Evolutionary conservation across 768 basidiomycete species (phyloP).

Genomic region (Favolaschia claudopus): DNA sequence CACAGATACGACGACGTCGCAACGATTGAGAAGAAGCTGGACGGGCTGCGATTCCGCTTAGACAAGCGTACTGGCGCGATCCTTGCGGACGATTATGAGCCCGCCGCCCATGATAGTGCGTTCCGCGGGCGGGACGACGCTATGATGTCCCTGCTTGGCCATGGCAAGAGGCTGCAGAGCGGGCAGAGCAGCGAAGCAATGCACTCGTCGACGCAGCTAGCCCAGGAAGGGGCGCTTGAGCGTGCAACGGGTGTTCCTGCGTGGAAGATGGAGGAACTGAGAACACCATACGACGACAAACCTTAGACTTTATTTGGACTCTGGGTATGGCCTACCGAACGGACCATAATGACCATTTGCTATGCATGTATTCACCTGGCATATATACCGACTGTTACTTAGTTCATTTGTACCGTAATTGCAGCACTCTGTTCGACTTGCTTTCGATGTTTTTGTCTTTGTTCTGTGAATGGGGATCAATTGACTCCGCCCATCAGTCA

Average conservation of each 20-base stretch:
- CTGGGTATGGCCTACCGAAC: not conserved
- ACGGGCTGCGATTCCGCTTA: slow-evolving; percentile 59
- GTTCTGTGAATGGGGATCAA: too few relatives aligned
- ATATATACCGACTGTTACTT: too few relatives aligned
- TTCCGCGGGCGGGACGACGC: slow-evolving; percentile 46
- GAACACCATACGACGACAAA: slow-evolving; percentile 18
- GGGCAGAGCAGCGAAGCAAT: slow-evolving; percentile 20
- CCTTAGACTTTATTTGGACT: not conserved
- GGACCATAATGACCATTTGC: slow-evolving; percentile 19
- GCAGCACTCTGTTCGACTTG: too few relatives aligned
- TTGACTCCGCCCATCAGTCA: too few relatives aligned
- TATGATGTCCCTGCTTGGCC: slow-evolving; percentile 45
- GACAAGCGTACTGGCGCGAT: slow-evolving; percentile 70
- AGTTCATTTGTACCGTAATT: too few relatives aligned
- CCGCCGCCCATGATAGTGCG: slow-evolving; percentile 26
- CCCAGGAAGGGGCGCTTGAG: slow-evolving; percentile 28
- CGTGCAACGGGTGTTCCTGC: slow-evolving; percentile 7
- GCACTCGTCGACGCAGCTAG: slow-evolving; percentile 34
- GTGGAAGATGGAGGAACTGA: slow-evolving; percentile 6
- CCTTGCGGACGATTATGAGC: slow-evolving; percentile 57
- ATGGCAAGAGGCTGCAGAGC: too few relatives aligned
- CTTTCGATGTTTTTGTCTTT: too few relatives aligned
- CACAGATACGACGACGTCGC: slow-evolving; percentile 54
- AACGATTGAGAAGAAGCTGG: slow-evolving; percentile 55
- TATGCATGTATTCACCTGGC: not conserved